Evolutionary conservation across 306 rosid genomes (phyloP).

Genomic region (Inga laurina): DNA sequence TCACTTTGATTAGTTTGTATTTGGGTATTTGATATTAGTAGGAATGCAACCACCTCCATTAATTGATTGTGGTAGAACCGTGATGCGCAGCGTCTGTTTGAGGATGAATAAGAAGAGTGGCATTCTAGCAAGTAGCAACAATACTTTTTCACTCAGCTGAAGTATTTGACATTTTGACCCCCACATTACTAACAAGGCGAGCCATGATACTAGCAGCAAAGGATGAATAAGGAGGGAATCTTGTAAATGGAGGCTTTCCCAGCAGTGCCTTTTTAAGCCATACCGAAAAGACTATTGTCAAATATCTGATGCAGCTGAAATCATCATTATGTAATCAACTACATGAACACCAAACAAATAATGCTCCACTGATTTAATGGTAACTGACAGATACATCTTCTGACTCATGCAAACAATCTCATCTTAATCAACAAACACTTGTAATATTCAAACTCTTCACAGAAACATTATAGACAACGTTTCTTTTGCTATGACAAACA

Average conservation of each 20-base stretch:
- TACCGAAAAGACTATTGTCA: background rate
- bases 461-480: constrained; percentile 21
- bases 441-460: constrained; percentile 19
- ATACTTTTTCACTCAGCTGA: background rate
- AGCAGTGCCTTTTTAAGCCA: background rate
- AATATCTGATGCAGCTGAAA: background rate
- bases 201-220: background rate
- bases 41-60: background rate
- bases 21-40: background rate
- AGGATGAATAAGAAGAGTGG: background rate
- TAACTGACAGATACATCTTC: background rate
- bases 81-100: background rate
- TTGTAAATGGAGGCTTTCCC: background rate
- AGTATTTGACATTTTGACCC: background rate
- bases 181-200: background rate
- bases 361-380: background rate
- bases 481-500: background rate
- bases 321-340: background rate
- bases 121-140: background rate
- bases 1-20: constrained; percentile 18
- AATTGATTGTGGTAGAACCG: background rate
- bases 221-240: background rate
- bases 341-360: background rate
- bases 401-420: background rate
- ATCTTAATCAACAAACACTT: constrained; percentile 18